These are phyloP conservation scores for Metschnikowia henanensis DNA, from an alignment of 805 yeast species.

Conservation along the genomic window DNA sequence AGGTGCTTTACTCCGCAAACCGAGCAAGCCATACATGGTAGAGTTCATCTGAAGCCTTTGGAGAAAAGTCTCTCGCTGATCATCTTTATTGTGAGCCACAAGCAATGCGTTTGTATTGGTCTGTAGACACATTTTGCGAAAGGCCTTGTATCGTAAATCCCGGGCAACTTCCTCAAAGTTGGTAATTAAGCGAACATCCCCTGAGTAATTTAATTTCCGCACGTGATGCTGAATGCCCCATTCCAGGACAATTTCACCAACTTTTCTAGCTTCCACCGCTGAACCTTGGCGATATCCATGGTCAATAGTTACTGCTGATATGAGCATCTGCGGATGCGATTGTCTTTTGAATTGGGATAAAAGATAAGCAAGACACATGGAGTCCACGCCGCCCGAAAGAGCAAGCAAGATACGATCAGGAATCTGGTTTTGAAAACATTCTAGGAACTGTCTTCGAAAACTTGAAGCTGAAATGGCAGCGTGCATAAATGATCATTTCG, in stretches of 20 bases:
- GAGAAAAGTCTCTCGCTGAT: slow-evolving; percentile 69
- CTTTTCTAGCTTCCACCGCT: slow-evolving; percentile 45
- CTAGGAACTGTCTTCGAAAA: slow-evolving; percentile 9
- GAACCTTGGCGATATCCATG: slow-evolving; percentile 57
- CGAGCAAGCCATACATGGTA: slow-evolving; percentile 54
- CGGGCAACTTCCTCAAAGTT: slow-evolving; percentile 65
- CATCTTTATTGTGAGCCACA: slow-evolving; percentile 70
- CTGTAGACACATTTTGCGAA: slow-evolving; percentile 42
- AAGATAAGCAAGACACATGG: slow-evolving; percentile 64
- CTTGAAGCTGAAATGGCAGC: slow-evolving; percentile 1
- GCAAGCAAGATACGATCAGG: slow-evolving; percentile 50
- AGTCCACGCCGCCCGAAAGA: slow-evolving; percentile 81
- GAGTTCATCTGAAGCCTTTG: slow-evolving; percentile 48
- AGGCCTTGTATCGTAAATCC: slow-evolving; percentile 45
- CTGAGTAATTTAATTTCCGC: slow-evolving; percentile 22
- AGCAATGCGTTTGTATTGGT: slow-evolving; percentile 39
- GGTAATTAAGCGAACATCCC: slow-evolving; percentile 29
- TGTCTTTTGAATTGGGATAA: slow-evolving; percentile 36
- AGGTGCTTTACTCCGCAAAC: slow-evolving; percentile 40
- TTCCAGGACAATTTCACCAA: slow-evolving; percentile 30
- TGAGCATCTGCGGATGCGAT: slow-evolving; percentile 27
- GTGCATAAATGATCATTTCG: not conserved
- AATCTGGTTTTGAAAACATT: slow-evolving; percentile 13
- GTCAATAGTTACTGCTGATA: slow-evolving; percentile 65
- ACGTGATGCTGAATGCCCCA: slow-evolving; percentile 40